Conservation (phyloP, 140 eudicot genomes). For the Bidens hawaiensis region DNA sequence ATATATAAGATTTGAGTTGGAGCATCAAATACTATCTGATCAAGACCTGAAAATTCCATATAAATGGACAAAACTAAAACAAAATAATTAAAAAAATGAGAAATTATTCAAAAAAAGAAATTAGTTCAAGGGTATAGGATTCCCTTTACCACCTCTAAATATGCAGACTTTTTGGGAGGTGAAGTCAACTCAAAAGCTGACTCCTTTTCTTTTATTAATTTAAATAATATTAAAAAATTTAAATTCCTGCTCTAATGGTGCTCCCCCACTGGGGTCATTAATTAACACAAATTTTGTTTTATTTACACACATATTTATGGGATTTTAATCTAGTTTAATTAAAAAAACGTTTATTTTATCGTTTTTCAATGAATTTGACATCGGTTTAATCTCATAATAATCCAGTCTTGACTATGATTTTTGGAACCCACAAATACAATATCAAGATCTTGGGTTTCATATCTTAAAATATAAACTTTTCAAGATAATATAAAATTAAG, state of each 20-base stretch:
- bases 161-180: constrained; percentile 56
- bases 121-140: constrained; percentile 62
- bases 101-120: constrained; percentile 9
- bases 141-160: constrained; percentile 58
- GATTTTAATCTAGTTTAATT: constrained; percentile 17
- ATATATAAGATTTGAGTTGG: constrained; percentile 9
- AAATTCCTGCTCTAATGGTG: constrained; percentile 33
- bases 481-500: background rate
- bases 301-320: constrained; percentile 34
- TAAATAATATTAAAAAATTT: background rate
- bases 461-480: constrained; percentile 6
- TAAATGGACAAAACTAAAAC: constrained; percentile 24
- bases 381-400: constrained; percentile 40
- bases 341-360: constrained; percentile 16
- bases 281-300: constrained; percentile 30
- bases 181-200: constrained; percentile 87
- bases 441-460: constrained; percentile 37
- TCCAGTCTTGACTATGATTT: constrained; percentile 40
- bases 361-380: constrained; percentile 27
- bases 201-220: constrained; percentile 22
- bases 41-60: constrained; percentile 27
- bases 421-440: constrained; percentile 33
- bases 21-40: constrained; percentile 30
- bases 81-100: background rate
- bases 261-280: constrained; percentile 47